phyloP scores from a whole-genome alignment of 1,139 yeast species.

The Magnusiomyces tetraspermus region DNA sequence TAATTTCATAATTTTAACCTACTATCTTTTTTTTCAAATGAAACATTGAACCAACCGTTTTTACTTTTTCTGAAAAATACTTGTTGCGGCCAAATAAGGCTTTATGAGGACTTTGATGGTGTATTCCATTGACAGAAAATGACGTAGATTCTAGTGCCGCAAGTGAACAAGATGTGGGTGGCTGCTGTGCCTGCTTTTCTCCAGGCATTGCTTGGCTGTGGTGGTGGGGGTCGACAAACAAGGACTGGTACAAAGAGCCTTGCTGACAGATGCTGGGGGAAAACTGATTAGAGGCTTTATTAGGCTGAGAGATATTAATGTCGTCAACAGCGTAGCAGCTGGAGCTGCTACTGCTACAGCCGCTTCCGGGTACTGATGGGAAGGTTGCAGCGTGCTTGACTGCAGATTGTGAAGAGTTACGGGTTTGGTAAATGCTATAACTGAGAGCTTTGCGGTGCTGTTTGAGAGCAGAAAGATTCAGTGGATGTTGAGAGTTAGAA shows the following conservation, averaged over 20 bases:
- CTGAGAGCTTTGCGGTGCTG: neutral
- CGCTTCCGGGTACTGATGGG: neutral
- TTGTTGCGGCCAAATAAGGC: too few relatives aligned
- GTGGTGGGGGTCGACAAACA: too few relatives aligned
- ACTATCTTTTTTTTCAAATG: too few relatives aligned
- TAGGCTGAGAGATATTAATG: neutral
- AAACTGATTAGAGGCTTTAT: neutral
- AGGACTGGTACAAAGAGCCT: neutral
- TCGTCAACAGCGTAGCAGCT: neutral
- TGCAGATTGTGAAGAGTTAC: neutral
- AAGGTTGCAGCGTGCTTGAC: neutral
- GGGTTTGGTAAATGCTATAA: neutral
- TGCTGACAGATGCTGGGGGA: neutral
- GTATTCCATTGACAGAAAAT: too few relatives aligned
- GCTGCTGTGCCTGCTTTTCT: too few relatives aligned
- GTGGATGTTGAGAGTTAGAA: neutral
- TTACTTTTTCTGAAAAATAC: too few relatives aligned
- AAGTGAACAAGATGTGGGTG: too few relatives aligned
- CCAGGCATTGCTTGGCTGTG: too few relatives aligned
- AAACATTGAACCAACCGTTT: too few relatives aligned
- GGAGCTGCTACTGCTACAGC: neutral
- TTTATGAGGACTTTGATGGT: too few relatives aligned
- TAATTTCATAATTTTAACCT: too few relatives aligned
- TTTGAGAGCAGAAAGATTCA: neutral
- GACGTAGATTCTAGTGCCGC: too few relatives aligned